Evolutionary conservation across 2,329 filamentous ascomycete genomes (phyloP), one percentile per base, ranked within the genome.

Genomic region (Grosmannia clavigera): DNA sequence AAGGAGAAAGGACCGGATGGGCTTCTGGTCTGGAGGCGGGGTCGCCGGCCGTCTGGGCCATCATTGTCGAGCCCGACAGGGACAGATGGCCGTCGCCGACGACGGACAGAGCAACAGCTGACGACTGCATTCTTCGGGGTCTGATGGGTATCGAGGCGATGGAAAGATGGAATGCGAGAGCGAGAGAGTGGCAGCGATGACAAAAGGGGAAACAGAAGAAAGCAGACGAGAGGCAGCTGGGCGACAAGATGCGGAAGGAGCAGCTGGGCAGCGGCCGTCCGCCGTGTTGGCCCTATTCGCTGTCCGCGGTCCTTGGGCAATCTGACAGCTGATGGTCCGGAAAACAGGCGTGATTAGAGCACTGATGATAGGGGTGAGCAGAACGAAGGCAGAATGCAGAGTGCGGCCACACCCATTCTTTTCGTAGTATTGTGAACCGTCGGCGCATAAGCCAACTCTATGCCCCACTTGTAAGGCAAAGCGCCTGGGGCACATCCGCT

Each of bases 21-120:
- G 50, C 29, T 46, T 46, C 7, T 16, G 38, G 72, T 61, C 60
- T 67, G 31, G 29, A 50, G 22, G 58, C 58, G 58, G 58, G 52
- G 58, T 55, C 16, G 40, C 67, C 38, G 65, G 60, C 27, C 63
- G 58, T 29, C 62, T 58, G n/a, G 59, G 53, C 19, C 19, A 25
- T n/a, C 16, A 38, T 12, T 12, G 35, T 19, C 19, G 43, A 27
- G 22, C 22, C 14, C 3, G 55, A 9, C 12, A 22, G 55, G 4
- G 55, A 43, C 12, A 38, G 12, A n/a, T 5, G 38, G 14, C 38
- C 25, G 12, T 56, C 38, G 27, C 25, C 25, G 54, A 16, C 7
- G 40, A 29, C 14, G 5, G 35, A 25, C 43, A 19, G 55, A n/a
- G 16, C 40, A 19, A 6, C 29, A 40, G 27, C 29, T 14, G 55